Conservation (phyloP, 805 yeast species). For the Wickerhamiella slavikovae region DNA sequence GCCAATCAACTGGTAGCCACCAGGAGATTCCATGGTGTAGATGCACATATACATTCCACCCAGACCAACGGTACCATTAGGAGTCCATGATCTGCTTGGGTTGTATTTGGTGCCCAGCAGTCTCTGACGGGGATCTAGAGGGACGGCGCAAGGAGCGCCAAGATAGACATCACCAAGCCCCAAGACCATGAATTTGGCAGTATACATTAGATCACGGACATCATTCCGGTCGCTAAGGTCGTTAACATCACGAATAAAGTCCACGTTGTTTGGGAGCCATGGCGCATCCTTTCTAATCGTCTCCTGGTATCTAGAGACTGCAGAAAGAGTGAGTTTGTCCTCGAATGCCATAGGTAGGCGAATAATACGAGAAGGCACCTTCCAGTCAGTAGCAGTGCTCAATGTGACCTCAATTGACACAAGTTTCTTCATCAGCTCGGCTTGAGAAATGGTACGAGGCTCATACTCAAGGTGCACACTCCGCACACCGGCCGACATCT, state of each 20-base stretch:
- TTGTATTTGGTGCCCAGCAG: constrained; percentile 84
- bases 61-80: constrained; percentile 92
- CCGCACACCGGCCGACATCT: constrained; percentile 94
- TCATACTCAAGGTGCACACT: constrained; percentile 80
- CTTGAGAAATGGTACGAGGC: constrained; percentile 40
- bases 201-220: constrained; percentile 66
- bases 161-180: constrained; percentile 95
- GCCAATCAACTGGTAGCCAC: constrained; percentile 94
- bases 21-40: constrained; percentile 95
- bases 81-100: constrained; percentile 90
- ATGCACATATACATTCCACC: constrained; percentile 99
- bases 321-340: constrained; percentile 71
- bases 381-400: constrained; percentile 60
- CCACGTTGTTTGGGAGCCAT: constrained; percentile 96
- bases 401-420: constrained; percentile 60
- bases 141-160: constrained; percentile 98
- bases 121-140: constrained; percentile 90
- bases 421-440: constrained; percentile 37
- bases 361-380: constrained; percentile 61
- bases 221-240: constrained; percentile 47
- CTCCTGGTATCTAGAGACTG: constrained; percentile 79
- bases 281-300: constrained; percentile 88
- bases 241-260: constrained; percentile 78
- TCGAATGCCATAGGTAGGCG: constrained; percentile 93
- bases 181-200: constrained; percentile 77